Evolutionary conservation across 805 yeast genomes (phyloP), one percentile per base, ranked within the genome.

Genomic region (Pichia nakasei): DNA sequence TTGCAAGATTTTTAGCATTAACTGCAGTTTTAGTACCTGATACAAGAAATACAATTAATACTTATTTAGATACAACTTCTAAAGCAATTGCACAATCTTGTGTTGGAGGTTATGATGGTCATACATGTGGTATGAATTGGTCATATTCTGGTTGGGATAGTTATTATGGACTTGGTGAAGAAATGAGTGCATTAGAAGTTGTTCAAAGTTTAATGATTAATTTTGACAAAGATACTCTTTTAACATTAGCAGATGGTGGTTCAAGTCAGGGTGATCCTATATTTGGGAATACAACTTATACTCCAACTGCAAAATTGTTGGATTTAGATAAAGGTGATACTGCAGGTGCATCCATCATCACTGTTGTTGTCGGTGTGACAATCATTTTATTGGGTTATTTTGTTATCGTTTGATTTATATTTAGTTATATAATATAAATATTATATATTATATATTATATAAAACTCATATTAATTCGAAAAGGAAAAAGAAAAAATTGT

Each of bases 111-210:
- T 49, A 64, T 9, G 93, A 84, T 63, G 79, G 80, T 11, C 80
- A 76, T 54, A 84, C 93, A 0, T 84, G 94, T 68, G 93, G 91
- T 29, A 59, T 74, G 47, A 68, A 74, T 60, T 84, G 94, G 94
- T 60, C 69, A 9, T 50, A 60, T 12, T 59, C 65, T 5, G 78
- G 76, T 18, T 75, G 82, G 76, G 93, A 84, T 60, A 80, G 75
- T 0, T 48, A 54, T 35, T 84, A 73, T 56, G 93, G 94, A 22
- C 64, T 85, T 22, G 93, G 93, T 52, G 94, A 84, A 62, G 87
- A 84, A 62, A 78, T 84, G 77, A 65, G 73, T 41, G 85, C 93
- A 0, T 66, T 82, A 47, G 93, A 84, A 58, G 72, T 71, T 2
- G 72, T 84, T 37, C 76, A 72, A 50, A 70, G 67, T 42, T 55